Percentiles rank a stretch among this genome's conserved stretches.
phyloP scores from a whole-genome alignment of 108 stramenopile species.

The Nitzschia inconspicua region DNA sequence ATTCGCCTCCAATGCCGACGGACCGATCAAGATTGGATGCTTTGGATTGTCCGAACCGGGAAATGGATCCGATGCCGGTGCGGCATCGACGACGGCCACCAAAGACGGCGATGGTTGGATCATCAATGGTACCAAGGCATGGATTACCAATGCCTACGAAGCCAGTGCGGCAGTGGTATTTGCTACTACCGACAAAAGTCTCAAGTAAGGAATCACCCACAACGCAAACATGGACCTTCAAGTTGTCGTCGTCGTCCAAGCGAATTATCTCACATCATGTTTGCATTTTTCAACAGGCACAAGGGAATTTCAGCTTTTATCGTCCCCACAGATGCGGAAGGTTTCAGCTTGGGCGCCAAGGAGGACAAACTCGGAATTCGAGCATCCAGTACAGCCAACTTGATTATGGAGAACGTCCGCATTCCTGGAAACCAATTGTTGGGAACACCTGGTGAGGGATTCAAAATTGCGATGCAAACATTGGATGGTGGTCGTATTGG shows the following conservation, averaged over 20 bases:
- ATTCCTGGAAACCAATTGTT: constrained; percentile 78
- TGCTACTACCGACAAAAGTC: constrained; percentile 94
- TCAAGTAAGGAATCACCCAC: constrained; percentile 80
- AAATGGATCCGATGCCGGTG: constrained; percentile 92
- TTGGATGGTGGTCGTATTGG: constrained; percentile 96
- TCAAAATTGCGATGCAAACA: constrained; percentile 97
- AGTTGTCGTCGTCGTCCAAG: not conserved
- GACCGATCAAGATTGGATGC: constrained; percentile 52
- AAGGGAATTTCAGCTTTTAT: constrained; percentile 93
- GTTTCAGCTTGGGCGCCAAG: constrained; percentile 93
- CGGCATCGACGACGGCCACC: constrained; percentile 90
- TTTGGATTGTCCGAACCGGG: constrained; percentile 92
- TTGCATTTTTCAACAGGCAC: constrained; percentile 51
- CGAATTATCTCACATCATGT: not conserved
- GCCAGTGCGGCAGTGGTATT: constrained; percentile 91
- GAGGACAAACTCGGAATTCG: constrained; percentile 98
- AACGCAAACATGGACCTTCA: too few relatives aligned
- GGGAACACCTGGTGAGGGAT: constrained; percentile 86
- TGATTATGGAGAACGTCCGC: constrained; percentile 93
- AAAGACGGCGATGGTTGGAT: constrained; percentile 86
- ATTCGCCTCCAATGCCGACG: constrained; percentile 27
- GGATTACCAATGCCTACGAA: constrained; percentile 98
- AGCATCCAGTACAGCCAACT: constrained; percentile 91
- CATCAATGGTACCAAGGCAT: constrained; percentile 97
- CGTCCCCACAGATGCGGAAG: constrained; percentile 78